Conservation (phyloP, 2,329 filamentous ascomycete species). For the Ophiostoma piceae region DNA sequence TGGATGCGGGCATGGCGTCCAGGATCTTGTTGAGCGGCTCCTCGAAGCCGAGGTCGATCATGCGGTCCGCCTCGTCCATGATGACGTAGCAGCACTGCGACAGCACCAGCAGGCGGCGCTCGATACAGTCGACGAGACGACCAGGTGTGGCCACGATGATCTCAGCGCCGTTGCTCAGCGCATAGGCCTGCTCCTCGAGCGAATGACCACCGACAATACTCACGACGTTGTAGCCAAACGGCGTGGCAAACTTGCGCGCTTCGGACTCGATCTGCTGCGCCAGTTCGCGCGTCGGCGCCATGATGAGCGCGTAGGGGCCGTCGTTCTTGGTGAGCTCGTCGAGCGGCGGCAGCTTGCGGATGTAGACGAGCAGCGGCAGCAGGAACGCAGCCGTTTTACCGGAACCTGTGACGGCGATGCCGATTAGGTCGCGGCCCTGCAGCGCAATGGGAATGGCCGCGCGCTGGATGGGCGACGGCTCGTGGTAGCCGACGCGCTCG, state of each 20-base stretch:
- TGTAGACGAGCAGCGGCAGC: slow-evolving; percentile 87
- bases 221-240: slow-evolving; percentile 88
- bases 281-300: slow-evolving; percentile 93
- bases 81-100: slow-evolving; percentile 98
- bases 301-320: slow-evolving; percentile 92
- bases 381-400: slow-evolving; percentile 97
- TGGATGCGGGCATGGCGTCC: slow-evolving; percentile 82
- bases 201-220: slow-evolving; percentile 97
- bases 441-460: slow-evolving; percentile 93
- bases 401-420: slow-evolving; percentile 95
- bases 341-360: slow-evolving; percentile 79
- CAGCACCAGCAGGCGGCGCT: slow-evolving; percentile 82
- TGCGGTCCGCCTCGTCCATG: slow-evolving; percentile 98
- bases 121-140: slow-evolving; percentile 94
- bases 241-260: slow-evolving; percentile 83
- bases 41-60: slow-evolving; percentile 98
- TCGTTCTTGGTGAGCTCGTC: slow-evolving; percentile 85
- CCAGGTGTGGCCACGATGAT: slow-evolving; percentile 98
- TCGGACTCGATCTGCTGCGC: slow-evolving; percentile 96
- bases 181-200: slow-evolving; percentile 87
- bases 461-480: slow-evolving; percentile 86
- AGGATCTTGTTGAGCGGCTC: slow-evolving; percentile 97
- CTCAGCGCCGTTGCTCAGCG: slow-evolving; percentile 84
- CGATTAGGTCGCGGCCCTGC: slow-evolving; percentile 91
- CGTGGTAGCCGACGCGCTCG: slow-evolving; percentile 77